phyloP scores from a whole-genome alignment of 306 rosid species.

The Ochetophila trinervis region DNA sequence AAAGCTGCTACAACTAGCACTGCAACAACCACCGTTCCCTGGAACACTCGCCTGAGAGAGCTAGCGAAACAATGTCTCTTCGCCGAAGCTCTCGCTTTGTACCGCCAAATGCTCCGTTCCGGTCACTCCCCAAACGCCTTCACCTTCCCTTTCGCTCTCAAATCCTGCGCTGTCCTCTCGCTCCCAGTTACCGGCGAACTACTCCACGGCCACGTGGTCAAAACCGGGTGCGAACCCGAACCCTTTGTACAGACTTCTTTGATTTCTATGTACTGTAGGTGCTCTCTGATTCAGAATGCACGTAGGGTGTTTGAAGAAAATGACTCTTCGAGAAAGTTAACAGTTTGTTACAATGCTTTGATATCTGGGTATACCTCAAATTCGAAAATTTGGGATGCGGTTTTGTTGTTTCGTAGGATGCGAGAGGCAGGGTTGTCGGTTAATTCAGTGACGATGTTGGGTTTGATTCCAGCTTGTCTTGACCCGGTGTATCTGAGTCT shows the following conservation, averaged over 20 bases:
- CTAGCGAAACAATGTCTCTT: slow-evolving; percentile 59
- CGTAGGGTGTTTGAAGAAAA: slow-evolving; percentile 73
- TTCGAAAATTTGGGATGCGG: slow-evolving; percentile 36
- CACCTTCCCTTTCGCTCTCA: slow-evolving; percentile 82
- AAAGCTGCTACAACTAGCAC: slow-evolving; percentile 17
- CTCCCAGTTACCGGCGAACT: slow-evolving; percentile 53
- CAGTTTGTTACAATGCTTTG: slow-evolving; percentile 73
- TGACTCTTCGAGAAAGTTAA: slow-evolving; percentile 25
- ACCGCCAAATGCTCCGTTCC: slow-evolving; percentile 69
- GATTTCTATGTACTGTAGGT: slow-evolving; percentile 55
- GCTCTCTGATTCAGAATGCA: slow-evolving; percentile 35
- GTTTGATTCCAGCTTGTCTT: slow-evolving; percentile 56
- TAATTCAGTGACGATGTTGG: slow-evolving; percentile 65
- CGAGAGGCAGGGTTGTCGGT: slow-evolving; percentile 32
- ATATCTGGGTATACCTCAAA: slow-evolving; percentile 62
- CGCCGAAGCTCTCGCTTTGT: slow-evolving; percentile 56
- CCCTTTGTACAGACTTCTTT: slow-evolving; percentile 76
- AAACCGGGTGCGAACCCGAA: slow-evolving; percentile 63
- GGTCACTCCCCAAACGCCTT: slow-evolving; percentile 64
- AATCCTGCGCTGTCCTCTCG: slow-evolving; percentile 69
- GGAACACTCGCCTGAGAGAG: slow-evolving; percentile 67
- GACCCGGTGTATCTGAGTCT: slow-evolving; percentile 37
- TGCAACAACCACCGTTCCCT: slow-evolving; percentile 33
- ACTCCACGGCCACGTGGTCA: slow-evolving; percentile 68
- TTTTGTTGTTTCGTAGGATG: slow-evolving; percentile 50